A percentile compares a stretch with the other conserved stretches of the same genome.
Conservation (phyloP, 2,329 filamentous ascomycete species). For the Claviceps digitariae region DNA sequence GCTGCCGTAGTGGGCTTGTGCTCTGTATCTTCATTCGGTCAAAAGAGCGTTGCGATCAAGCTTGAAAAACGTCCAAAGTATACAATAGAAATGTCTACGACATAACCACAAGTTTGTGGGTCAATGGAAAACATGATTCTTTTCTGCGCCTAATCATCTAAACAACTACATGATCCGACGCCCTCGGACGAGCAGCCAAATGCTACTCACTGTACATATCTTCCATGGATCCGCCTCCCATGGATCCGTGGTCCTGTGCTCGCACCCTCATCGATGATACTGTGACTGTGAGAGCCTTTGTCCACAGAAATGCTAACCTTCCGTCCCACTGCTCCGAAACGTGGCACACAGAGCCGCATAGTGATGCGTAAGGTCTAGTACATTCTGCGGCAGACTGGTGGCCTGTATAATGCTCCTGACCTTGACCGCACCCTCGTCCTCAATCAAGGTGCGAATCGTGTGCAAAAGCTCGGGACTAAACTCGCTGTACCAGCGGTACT, state of each 20-base stretch:
- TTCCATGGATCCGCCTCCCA: neutral
- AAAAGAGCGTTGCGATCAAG: no score
- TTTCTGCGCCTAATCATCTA: no score
- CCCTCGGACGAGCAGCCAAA: neutral
- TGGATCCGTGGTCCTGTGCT: no score
- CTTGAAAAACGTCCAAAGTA: no score
- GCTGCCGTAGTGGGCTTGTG: no score
- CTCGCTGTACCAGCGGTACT: slow-evolving; percentile 98
- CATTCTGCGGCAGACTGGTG: slow-evolving; percentile 82
- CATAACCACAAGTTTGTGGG: no score
- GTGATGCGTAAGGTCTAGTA: slow-evolving; percentile 88
- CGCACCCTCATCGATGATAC: no score
- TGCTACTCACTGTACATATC: neutral
- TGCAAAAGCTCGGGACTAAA: slow-evolving; percentile 87
- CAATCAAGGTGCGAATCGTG: slow-evolving; percentile 82
- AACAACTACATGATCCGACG: neutral
- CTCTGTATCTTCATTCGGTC: no score
- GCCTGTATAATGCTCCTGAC: slow-evolving; percentile 94
- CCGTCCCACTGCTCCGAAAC: slow-evolving; percentile 87
- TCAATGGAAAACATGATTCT: no score
- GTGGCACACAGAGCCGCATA: slow-evolving; percentile 91
- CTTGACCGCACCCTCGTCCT: slow-evolving; percentile 95
- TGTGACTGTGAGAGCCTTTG: no score
- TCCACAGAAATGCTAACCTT: slow-evolving; percentile 38
- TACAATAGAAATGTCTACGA: no score